These are phyloP conservation scores for Penicillium canariense DNA, from an alignment of 495 filamentous ascomycete genomes.

Conservation along the genomic window DNA sequence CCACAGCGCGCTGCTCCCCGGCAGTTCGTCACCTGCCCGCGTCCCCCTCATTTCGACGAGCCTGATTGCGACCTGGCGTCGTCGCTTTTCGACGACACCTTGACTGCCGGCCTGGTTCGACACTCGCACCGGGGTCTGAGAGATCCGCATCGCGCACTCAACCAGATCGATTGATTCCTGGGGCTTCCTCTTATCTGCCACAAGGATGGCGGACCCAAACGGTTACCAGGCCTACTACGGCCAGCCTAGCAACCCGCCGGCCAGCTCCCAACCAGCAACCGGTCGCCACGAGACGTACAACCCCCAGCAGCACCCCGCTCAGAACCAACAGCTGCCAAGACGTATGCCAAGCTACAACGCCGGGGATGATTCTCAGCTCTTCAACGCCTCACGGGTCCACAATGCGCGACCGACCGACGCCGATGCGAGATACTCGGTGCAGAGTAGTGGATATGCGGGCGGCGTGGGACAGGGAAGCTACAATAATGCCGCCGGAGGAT, in stretches of 20 bases:
- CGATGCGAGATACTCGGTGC: constrained; percentile 26
- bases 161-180: background rate
- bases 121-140: background rate
- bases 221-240: constrained; percentile 46
- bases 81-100: background rate
- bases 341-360: constrained; percentile 72
- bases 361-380: constrained; percentile 67
- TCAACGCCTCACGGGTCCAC: constrained; percentile 35
- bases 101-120: background rate
- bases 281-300: constrained; percentile 23
- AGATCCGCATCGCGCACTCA: background rate
- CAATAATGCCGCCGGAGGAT: constrained; percentile 25
- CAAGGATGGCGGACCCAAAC: constrained; percentile 49
- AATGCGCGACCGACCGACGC: constrained; percentile 30
- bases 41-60: constrained; percentile 17
- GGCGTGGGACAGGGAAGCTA: constrained; percentile 22
- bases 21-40: constrained; percentile 18
- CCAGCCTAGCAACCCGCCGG: constrained; percentile 38
- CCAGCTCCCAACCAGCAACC: constrained; percentile 16
- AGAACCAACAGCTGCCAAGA: constrained; percentile 41
- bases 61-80: background rate
- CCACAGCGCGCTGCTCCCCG: constrained; percentile 3
- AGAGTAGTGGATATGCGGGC: constrained; percentile 11
- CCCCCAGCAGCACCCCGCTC: constrained; percentile 24
- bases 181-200: background rate